phyloP scores from a whole-genome alignment of 352 stramenopile genomes.

The Phytophthora macrochlamydospora region DNA sequence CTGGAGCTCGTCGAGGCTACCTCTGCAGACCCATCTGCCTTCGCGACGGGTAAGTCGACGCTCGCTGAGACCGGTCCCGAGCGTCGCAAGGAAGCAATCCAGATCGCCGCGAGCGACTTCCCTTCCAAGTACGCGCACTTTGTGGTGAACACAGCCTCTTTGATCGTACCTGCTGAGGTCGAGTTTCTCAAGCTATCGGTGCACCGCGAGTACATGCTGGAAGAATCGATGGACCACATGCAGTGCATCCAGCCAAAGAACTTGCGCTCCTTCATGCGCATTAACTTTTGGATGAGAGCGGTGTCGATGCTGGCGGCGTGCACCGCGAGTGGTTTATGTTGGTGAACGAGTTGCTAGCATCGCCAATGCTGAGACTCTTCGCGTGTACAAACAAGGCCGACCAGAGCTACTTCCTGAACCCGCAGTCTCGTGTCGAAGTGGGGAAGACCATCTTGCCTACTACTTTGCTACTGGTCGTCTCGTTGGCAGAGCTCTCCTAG shows the following conservation, averaged over 20 bases:
- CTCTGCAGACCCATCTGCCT: conserved; percentile 24
- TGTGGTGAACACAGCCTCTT: conserved; percentile 65
- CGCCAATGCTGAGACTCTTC: conserved; percentile 56
- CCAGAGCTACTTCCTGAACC: conserved; percentile 66
- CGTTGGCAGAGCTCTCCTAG: conserved; percentile 66
- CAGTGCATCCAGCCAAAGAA: conserved; percentile 60
- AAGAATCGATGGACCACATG: conserved; percentile 77
- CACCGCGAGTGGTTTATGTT: conserved; percentile 95
- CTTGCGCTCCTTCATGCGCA: conserved; percentile 77
- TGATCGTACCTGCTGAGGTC: conserved; percentile 65
- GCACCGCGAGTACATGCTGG: conserved; percentile 63
- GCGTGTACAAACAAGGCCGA: conserved; percentile 61
- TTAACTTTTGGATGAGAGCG: conserved; percentile 89
- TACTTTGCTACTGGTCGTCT: conserved; percentile 67
- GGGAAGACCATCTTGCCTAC: conserved; percentile 69
- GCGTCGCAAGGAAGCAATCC: conserved; percentile 46
- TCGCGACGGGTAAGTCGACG: conserved; percentile 38
- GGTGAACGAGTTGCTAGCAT: conserved; percentile 61
- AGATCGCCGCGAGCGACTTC: conserved; percentile 56
- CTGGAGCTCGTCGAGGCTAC: conserved; percentile 38
- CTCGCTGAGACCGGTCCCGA: conserved; percentile 34
- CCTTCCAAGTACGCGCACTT: conserved; percentile 80
- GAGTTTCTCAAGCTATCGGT: conserved; percentile 75
- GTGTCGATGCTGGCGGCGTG: conserved; percentile 86
- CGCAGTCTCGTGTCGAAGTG: conserved; percentile 51